Conservation (phyloP, 805 yeast genomes). For the Teunomyces aglyptinius region DNA sequence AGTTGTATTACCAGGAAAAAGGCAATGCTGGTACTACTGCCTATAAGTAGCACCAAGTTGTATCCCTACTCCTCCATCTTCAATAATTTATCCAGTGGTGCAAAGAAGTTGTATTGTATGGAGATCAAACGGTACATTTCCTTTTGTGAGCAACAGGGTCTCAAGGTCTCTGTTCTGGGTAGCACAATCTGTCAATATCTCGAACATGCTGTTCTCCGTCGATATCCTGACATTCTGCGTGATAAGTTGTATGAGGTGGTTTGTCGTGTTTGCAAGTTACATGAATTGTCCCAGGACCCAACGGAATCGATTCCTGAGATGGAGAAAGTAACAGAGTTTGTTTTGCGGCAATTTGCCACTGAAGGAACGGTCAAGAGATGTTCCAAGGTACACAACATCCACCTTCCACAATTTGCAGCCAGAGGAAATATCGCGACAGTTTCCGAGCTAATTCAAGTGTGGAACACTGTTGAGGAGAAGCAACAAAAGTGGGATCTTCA, state of each 20-base stretch:
- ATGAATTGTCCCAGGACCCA: not conserved
- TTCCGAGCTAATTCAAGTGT: not conserved
- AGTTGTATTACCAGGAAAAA: not conserved
- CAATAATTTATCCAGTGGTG: not conserved
- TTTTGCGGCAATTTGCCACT: not conserved
- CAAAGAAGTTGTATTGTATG: not conserved
- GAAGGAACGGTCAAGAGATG: not conserved
- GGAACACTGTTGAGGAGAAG: not conserved
- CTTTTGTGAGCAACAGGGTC: not conserved
- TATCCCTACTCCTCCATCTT: not conserved
- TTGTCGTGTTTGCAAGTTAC: not conserved
- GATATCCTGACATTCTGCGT: not conserved
- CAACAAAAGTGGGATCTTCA: not conserved
- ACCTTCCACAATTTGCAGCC: not conserved
- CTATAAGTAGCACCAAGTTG: not conserved
- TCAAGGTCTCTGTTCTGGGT: not conserved
- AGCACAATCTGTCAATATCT: not conserved
- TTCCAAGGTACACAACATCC: not conserved
- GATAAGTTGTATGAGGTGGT: not conserved
- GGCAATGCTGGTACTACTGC: too few species aligned
- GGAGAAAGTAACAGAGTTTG: not conserved
- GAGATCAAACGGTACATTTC: not conserved
- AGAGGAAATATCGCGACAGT: conserved; percentile 2
- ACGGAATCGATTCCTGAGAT: not conserved
- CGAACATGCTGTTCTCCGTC: not conserved